Conservation (phyloP, 2,329 filamentous ascomycete genomes). For the Verticillium zaregamsianum region DNA sequence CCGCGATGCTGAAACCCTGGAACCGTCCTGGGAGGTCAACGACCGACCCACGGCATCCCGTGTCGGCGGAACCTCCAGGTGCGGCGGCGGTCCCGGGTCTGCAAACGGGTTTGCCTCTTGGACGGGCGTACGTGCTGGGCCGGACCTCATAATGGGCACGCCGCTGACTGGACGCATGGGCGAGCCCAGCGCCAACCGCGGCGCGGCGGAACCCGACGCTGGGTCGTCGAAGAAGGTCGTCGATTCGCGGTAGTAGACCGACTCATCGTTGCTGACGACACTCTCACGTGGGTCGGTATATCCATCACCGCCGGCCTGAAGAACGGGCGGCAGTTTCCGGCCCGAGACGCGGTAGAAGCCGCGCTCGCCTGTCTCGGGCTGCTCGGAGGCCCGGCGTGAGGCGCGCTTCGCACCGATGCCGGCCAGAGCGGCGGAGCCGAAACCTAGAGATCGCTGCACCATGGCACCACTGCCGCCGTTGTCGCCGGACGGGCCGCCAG, state of each 20-base stretch:
- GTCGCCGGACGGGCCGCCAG: slow-evolving; percentile 14
- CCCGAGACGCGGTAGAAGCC: slow-evolving; percentile 64
- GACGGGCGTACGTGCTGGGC: slow-evolving; percentile 61
- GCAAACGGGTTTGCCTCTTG: slow-evolving; percentile 49
- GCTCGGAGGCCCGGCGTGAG: slow-evolving; percentile 27
- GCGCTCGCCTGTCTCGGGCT: slow-evolving; percentile 38
- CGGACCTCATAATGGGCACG: slow-evolving; percentile 56
- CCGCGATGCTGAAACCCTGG: slow-evolving; percentile 28
- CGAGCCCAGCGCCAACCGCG: slow-evolving; percentile 47
- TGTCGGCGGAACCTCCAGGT: slow-evolving; percentile 16
- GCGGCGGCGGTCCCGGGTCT: slow-evolving; percentile 23
- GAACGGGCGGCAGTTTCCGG: slow-evolving; percentile 59
- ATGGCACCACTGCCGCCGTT: slow-evolving; percentile 27
- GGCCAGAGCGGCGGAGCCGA: slow-evolving; percentile 14
- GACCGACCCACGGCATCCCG: slow-evolving; percentile 34
- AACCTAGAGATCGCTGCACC: slow-evolving; percentile 40
- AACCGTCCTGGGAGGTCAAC: slow-evolving; percentile 26
- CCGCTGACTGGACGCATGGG: slow-evolving; percentile 59
- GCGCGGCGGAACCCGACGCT: slow-evolving; percentile 21
- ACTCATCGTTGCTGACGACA: slow-evolving; percentile 42
- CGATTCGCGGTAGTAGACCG: slow-evolving; percentile 51
- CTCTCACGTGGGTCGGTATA: slow-evolving; percentile 46
- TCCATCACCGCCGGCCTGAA: slow-evolving; percentile 59
- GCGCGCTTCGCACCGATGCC: slow-evolving; percentile 17
- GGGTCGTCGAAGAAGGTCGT: slow-evolving; percentile 34